Conservation (phyloP, 139 green algal genomes). For the Bryopsis sp. region DNA sequence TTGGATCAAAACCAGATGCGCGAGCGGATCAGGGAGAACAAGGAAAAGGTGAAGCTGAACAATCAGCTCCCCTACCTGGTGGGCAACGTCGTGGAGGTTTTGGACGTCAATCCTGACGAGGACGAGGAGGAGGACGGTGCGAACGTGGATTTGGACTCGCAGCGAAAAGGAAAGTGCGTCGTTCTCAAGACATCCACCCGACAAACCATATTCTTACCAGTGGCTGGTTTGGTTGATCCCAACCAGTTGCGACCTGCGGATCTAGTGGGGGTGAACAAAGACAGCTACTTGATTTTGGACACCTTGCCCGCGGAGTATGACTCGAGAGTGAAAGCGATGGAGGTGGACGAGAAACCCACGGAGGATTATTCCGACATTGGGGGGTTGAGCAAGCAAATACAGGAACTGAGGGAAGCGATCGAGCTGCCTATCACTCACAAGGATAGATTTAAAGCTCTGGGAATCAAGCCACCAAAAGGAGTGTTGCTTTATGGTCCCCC, state of each 20-base stretch:
- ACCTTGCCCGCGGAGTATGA: constrained; percentile 97
- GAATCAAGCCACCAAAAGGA: constrained; percentile 93
- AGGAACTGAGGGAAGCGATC: constrained; percentile 96
- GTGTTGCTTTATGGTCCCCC: constrained; percentile 84
- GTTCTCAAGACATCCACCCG: constrained; percentile 97
- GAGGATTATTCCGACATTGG: constrained; percentile 99
- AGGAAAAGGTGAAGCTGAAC: constrained; percentile 95
- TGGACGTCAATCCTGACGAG: constrained; percentile 87
- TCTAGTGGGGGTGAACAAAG: constrained; percentile 98
- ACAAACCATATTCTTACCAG: constrained; percentile 97
- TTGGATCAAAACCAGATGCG: constrained; percentile 69
- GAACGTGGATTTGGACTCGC: constrained; percentile 79
- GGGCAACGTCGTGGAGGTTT: constrained; percentile 93
- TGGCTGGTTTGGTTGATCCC: constrained; percentile 93
- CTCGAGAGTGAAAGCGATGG: constrained; percentile 91
- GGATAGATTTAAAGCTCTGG: constrained; percentile 82
- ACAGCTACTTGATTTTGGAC: constrained; percentile 97
- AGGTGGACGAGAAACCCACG: constrained; percentile 97
- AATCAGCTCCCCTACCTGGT: constrained; percentile 99
- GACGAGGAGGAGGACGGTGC: constrained; percentile 77
- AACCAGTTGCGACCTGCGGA: constrained; percentile 76
- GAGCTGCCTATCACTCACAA: constrained; percentile 98
- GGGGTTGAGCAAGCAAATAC: constrained; percentile 96
- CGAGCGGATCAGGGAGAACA: constrained; percentile 86
- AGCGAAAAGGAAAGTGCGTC: constrained; percentile 86